Conservation (phyloP, 106 monocot genomes). For the Cymbidium sinense region DNA sequence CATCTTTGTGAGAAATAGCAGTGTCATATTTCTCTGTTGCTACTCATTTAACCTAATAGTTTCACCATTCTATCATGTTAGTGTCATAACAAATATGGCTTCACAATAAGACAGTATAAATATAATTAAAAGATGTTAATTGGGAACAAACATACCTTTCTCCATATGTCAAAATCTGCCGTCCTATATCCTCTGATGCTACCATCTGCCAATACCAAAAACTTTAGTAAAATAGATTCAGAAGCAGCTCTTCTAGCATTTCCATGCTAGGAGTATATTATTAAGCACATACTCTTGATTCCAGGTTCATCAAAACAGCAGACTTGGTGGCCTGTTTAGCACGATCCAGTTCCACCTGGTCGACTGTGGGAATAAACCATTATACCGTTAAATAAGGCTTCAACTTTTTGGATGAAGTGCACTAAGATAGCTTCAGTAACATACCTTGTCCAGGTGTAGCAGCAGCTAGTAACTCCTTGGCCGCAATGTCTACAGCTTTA, state of each 20-base stretch:
- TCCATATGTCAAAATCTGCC: constrained; percentile 87
- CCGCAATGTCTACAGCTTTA: constrained; percentile 80
- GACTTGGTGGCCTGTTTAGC: constrained; percentile 72
- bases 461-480: constrained; percentile 57
- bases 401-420: neutral
- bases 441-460: constrained; percentile 84
- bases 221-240: neutral
- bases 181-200: constrained; percentile 86
- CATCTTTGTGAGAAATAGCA: neutral
- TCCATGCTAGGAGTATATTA: neutral
- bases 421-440: neutral
- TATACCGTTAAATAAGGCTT: neutral
- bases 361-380: constrained; percentile 31
- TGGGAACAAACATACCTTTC: constrained; percentile 40
- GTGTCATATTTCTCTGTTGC: neutral
- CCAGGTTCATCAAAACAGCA: constrained; percentile 82
- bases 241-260: neutral
- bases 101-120: neutral
- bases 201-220: constrained; percentile 42
- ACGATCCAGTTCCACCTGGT: constrained; percentile 68
- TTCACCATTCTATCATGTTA: neutral
- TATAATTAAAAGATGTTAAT: neutral
- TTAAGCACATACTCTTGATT: constrained; percentile 55
- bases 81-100: neutral
- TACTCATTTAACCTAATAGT: neutral